Evolutionary conservation across 208 protist genomes (phyloP).

Genomic region (Acanthamoeba triangularis): DNA sequence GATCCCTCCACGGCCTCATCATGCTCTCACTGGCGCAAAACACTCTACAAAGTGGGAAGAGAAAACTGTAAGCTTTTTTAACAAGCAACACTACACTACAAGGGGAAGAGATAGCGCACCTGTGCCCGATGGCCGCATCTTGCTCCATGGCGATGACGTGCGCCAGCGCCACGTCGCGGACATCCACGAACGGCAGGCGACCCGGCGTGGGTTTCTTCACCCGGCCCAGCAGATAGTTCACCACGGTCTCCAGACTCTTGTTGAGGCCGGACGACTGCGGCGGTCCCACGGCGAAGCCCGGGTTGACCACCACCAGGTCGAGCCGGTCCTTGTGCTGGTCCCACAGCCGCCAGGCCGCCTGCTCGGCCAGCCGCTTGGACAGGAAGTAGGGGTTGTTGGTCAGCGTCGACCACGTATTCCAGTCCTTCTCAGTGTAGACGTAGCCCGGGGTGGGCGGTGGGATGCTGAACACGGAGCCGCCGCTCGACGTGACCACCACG

Average conservation of each 20-base stretch:
- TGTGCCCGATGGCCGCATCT: neutral
- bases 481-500: conserved; percentile 64
- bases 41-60: no score
- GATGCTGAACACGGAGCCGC: neutral
- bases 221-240: neutral
- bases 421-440: conserved; percentile 75
- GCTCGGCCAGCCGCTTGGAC: conserved; percentile 56
- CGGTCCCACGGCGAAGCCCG: conserved; percentile 35
- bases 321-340: neutral
- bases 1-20: neutral
- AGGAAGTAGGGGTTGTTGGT: conserved; percentile 44
- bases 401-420: conserved; percentile 58
- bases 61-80: no score
- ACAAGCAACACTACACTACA: no score
- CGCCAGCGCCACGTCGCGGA: conserved; percentile 68
- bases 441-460: neutral
- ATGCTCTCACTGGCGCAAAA: neutral
- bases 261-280: neutral
- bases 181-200: conserved; percentile 33
- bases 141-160: conserved; percentile 72
- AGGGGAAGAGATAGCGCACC: neutral
- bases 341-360: conserved; percentile 69
- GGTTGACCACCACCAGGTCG: conserved; percentile 70
- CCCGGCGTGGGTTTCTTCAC: neutral
- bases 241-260: neutral